Evolutionary conservation across 768 basidiomycete genomes (phyloP).

Genomic region (Mycena sanguinolenta): DNA sequence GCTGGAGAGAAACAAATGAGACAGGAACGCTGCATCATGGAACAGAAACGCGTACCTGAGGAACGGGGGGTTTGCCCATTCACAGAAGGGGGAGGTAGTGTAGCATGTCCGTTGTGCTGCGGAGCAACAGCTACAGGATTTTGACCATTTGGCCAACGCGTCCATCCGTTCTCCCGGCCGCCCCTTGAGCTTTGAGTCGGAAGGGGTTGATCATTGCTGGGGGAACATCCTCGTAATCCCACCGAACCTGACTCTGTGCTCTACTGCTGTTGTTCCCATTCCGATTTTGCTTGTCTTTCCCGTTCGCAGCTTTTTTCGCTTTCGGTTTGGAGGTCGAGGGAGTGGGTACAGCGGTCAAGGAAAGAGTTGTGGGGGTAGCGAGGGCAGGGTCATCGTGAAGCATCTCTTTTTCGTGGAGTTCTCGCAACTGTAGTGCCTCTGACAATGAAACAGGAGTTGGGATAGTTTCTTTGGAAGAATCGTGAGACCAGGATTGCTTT

Average conservation of each 20-base stretch:
- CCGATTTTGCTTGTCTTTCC: constrained; percentile 51
- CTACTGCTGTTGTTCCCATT: constrained; percentile 40
- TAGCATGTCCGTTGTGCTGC: constrained; percentile 39
- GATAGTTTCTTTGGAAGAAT: constrained; percentile 66
- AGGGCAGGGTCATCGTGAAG: constrained; percentile 72
- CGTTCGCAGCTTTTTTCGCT: constrained; percentile 49
- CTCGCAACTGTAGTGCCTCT: constrained; percentile 71
- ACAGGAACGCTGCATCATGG: neutral
- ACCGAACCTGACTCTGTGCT: constrained; percentile 33
- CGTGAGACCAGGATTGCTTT: constrained; percentile 19
- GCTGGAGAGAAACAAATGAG: constrained; percentile 8
- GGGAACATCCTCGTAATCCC: constrained; percentile 31
- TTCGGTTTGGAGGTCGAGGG: constrained; percentile 50
- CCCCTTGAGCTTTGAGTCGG: constrained; percentile 40
- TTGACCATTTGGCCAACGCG: constrained; percentile 34
- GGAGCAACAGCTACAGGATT: constrained; percentile 7
- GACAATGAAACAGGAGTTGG: constrained; percentile 70
- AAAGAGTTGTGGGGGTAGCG: constrained; percentile 44
- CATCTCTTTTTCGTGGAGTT: constrained; percentile 65
- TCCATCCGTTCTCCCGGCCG: constrained; percentile 30
- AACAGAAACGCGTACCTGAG: constrained; percentile 21
- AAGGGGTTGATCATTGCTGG: constrained; percentile 45
- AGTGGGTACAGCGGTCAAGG: constrained; percentile 33
- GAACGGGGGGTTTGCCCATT: constrained; percentile 42
- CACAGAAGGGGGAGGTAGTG: constrained; percentile 41